Evolutionary conservation across 2,329 filamentous ascomycete genomes (phyloP).

Genomic region (Sordariomycetes sp.): DNA sequence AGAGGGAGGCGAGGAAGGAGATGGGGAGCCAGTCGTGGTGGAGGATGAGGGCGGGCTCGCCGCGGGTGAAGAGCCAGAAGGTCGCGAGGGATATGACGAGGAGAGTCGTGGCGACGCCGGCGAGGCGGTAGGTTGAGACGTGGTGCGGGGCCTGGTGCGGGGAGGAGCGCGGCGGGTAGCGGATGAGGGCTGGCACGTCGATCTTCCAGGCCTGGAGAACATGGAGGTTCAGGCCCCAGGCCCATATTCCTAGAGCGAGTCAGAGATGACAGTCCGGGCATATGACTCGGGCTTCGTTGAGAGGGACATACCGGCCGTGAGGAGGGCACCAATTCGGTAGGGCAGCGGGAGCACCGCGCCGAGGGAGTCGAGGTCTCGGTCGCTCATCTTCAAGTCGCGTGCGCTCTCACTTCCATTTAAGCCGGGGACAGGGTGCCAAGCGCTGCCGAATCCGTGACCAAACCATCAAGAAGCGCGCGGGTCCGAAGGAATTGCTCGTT

Average conservation of each 20-base stretch:
- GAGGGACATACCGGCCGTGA: slow-evolving; percentile 58
- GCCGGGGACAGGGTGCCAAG: background rate
- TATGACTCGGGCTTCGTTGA: background rate
- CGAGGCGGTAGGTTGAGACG: slow-evolving; percentile 74
- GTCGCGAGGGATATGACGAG: slow-evolving; percentile 58
- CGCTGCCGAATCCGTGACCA: background rate
- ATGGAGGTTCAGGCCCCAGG: slow-evolving; percentile 86
- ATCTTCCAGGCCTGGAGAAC: slow-evolving; percentile 70
- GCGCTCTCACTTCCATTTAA: background rate
- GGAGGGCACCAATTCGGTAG: slow-evolving; percentile 74
- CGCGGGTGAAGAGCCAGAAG: slow-evolving; percentile 74
- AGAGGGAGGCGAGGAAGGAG: slow-evolving; percentile 61
- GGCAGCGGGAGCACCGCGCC: slow-evolving; percentile 78
- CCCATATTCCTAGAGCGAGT: slow-evolving; percentile 65
- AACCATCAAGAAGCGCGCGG: background rate
- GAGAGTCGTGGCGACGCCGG: slow-evolving; percentile 59
- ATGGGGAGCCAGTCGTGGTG: slow-evolving; percentile 79
- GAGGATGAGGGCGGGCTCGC: slow-evolving; percentile 54
- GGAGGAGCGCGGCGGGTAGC: slow-evolving; percentile 66
- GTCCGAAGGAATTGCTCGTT: background rate
- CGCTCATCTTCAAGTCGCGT: slow-evolving; percentile 13
- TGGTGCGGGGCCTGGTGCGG: slow-evolving; percentile 62
- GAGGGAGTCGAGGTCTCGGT: slow-evolving; percentile 67
- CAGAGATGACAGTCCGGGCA: background rate
- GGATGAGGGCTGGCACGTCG: slow-evolving; percentile 75